A percentile compares a stretch with the other conserved stretches of the same genome.
Conservation (phyloP, 106 monocot species). For the Gastrodia elata region DNA sequence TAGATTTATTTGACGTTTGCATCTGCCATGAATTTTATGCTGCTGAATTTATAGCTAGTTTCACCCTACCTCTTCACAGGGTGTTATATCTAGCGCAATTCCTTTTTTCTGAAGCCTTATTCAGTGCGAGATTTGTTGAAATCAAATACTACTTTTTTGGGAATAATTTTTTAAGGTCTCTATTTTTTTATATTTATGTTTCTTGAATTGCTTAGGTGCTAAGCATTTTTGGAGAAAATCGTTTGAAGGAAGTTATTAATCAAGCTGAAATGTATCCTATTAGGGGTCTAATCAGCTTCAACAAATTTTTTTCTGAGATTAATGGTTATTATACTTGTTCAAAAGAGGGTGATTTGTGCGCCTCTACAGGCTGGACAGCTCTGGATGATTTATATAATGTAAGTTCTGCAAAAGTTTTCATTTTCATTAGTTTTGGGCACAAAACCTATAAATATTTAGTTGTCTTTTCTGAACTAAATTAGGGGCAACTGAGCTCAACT, state of each 20-base stretch:
- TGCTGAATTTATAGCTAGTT: too few species aligned
- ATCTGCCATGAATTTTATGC: too few species aligned
- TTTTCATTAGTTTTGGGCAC: neutral
- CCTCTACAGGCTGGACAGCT: constrained; percentile 76
- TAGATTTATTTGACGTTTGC: too few species aligned
- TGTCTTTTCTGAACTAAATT: neutral
- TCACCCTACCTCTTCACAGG: too few species aligned
- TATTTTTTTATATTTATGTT: neutral
- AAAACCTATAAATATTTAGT: neutral
- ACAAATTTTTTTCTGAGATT: constrained; percentile 66
- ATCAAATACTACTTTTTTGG: too few species aligned
- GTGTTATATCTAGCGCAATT: too few species aligned
- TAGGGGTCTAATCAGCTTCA: constrained; percentile 68
- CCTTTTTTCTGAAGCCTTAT: too few species aligned
- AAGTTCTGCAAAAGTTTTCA: constrained; percentile 13
- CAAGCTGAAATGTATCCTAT: constrained; percentile 85
- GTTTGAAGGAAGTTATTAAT: constrained; percentile 44
- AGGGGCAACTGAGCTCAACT: too few species aligned
- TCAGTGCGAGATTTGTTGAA: too few species aligned
- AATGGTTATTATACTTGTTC: constrained; percentile 62
- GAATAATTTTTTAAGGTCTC: too few species aligned
- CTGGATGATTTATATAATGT: constrained; percentile 76
- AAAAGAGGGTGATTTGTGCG: constrained; percentile 50
- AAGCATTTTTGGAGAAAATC: constrained; percentile 40
- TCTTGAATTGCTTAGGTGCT: constrained; percentile 32